A percentile compares a stretch with the other conserved stretches of the same genome.
These are phyloP conservation scores for Blastobotrys buckinghamii DNA, from an alignment of 1,139 yeast species.

Conservation along the genomic window DNA sequence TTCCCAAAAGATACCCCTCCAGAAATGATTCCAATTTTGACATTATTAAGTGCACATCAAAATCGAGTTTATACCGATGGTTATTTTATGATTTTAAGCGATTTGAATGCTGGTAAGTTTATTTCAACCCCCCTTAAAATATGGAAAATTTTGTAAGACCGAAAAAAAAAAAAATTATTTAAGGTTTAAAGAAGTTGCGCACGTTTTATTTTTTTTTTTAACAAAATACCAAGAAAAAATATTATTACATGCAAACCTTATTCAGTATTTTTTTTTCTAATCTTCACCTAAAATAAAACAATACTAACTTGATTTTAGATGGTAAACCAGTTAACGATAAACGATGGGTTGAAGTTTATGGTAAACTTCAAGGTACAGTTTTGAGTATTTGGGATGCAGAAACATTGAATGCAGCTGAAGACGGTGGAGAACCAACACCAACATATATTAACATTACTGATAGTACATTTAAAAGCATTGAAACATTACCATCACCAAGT, in stretches of 20 bases:
- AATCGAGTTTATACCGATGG: constrained; percentile 47
- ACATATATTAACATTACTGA: constrained; percentile 86
- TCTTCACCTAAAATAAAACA: not conserved
- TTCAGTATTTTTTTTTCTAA: no score
- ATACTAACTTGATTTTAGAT: constrained; percentile 41
- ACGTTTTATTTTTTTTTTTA: not conserved
- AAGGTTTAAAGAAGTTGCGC: no score
- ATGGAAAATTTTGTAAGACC: no score
- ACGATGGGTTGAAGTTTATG: constrained; percentile 89
- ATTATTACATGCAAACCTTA: no score
- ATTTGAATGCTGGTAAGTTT: constrained; percentile 31
- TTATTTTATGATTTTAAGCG: constrained; percentile 38
- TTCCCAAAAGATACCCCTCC: constrained; percentile 38
- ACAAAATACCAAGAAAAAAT: no score
- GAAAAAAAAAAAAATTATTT: not conserved
- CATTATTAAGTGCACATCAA: constrained; percentile 48
- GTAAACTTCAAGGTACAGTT: constrained; percentile 84
- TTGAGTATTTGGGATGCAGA: constrained; percentile 91
- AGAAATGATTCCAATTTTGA: constrained; percentile 49
- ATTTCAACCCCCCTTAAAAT: not conserved
- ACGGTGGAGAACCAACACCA: constrained; percentile 45
- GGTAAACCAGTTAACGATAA: constrained; percentile 77
- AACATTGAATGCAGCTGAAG: constrained; percentile 50
- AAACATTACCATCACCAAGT: constrained; percentile 53
- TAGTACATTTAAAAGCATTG: constrained; percentile 75